Conservation (phyloP, 352 stramenopile species). For the Phytophthora podocarpi region DNA sequence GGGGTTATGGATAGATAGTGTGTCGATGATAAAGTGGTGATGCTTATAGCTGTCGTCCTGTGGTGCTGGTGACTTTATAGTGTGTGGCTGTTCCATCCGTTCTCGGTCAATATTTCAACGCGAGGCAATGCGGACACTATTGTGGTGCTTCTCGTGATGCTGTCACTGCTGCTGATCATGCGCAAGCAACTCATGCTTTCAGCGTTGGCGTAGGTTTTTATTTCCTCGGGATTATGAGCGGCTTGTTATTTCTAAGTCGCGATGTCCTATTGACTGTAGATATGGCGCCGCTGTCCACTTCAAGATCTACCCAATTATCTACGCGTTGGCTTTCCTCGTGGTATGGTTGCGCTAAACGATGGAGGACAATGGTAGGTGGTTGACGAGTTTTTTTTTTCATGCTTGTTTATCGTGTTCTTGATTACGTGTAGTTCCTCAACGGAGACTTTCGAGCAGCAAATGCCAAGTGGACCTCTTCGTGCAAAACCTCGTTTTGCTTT, state of each 20-base stretch:
- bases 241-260: conserved; percentile 1
- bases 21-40: not conserved
- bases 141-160: conserved; percentile 92
- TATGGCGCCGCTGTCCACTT: conserved; percentile 97
- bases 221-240: not conserved
- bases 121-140: conserved; percentile 97
- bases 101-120: conserved; percentile 99
- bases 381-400: not conserved
- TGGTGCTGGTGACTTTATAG: conserved; percentile 26
- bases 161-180: conserved; percentile 89
- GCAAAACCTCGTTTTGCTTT: conserved; percentile 56
- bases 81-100: conserved; percentile 98
- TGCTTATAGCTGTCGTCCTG: conserved; percentile 4
- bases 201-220: conserved; percentile 61
- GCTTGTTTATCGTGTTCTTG: not conserved
- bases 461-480: conserved; percentile 50
- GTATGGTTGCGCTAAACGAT: conserved; percentile 37
- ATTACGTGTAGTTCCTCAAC: conserved; percentile 80
- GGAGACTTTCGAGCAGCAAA: conserved; percentile 59
- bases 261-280: conserved; percentile 33
- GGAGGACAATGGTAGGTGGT: not conserved
- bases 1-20: not conserved
- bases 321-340: conserved; percentile 89
- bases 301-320: conserved; percentile 99
- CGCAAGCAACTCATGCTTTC: conserved; percentile 77